Evolutionary conservation across 1,284 basidiomycete species (phyloP).

Genomic region (Volvariella surrecta): DNA sequence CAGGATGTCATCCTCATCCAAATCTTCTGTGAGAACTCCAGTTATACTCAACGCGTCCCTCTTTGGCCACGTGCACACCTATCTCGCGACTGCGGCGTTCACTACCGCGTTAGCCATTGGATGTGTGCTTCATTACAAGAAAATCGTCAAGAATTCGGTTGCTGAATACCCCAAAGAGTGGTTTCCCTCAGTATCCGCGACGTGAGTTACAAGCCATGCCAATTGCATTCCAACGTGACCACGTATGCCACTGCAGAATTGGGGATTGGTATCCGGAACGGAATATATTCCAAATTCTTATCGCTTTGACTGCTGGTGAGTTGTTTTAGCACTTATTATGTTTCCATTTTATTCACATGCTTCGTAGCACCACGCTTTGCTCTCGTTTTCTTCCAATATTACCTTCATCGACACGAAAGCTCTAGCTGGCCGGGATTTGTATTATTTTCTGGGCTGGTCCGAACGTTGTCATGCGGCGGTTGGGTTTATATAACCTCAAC

Average conservation of each 20-base stretch:
- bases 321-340: conserved; percentile 13
- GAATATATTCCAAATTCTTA: conserved; percentile 85
- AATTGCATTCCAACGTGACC: background rate
- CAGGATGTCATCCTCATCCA: conserved; percentile 1
- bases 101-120: conserved; percentile 60
- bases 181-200: conserved; percentile 91
- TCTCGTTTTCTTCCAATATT: conserved; percentile 69
- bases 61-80: conserved; percentile 62
- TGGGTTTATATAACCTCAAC: conserved; percentile 90
- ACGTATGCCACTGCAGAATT: conserved; percentile 41
- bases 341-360: background rate
- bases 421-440: conserved; percentile 49
- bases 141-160: conserved; percentile 85
- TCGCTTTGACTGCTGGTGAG: conserved; percentile 75
- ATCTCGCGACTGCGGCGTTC: conserved; percentile 68
- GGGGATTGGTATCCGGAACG: conserved; percentile 91
- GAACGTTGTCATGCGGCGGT: conserved; percentile 82
- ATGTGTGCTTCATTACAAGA: conserved; percentile 70
- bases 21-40: conserved; percentile 3
- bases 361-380: conserved; percentile 68
- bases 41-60: conserved; percentile 37
- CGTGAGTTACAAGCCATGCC: conserved; percentile 42
- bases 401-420: conserved; percentile 37
- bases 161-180: conserved; percentile 85
- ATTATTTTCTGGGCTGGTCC: conserved; percentile 56